Percentiles rank a stretch among this genome's conserved stretches.
Conservation (phyloP, 2,329 filamentous ascomycete genomes). For the Neonectria neomacrospora region DNA sequence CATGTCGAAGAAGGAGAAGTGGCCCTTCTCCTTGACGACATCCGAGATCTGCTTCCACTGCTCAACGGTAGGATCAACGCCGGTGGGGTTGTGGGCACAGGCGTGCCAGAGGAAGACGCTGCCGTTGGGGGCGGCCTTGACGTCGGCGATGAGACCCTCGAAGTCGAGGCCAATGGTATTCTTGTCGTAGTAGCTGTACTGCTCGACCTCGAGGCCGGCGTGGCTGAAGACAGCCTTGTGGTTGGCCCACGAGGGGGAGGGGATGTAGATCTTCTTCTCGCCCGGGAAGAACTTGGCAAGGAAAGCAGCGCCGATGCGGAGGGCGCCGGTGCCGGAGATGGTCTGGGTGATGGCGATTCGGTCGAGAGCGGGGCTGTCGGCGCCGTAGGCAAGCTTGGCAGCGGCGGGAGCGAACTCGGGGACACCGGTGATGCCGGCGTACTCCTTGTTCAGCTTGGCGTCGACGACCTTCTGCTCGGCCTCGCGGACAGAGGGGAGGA, state of each 20-base stretch:
- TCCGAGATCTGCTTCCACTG: constrained; percentile 94
- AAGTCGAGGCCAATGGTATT: constrained; percentile 98
- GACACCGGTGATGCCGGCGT: constrained; percentile 96
- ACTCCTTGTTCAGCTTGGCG: constrained; percentile 90
- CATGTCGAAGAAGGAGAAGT: constrained; percentile 99
- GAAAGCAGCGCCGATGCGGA: constrained; percentile 95
- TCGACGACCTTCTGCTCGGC: constrained; percentile 89
- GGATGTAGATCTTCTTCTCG: constrained; percentile 96
- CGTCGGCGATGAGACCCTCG: constrained; percentile 88
- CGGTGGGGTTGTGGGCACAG: constrained; percentile 97
- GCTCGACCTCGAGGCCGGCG: constrained; percentile 88
- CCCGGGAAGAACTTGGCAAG: constrained; percentile 90
- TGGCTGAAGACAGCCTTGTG: constrained; percentile 97
- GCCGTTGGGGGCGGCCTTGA: constrained; percentile 86
- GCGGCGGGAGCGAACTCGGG: constrained; percentile 94
- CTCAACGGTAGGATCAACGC: constrained; percentile 89
- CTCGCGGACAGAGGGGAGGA: constrained; percentile 89
- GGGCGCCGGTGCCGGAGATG: constrained; percentile 96
- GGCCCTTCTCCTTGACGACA: constrained; percentile 84
- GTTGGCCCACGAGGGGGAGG: constrained; percentile 97
- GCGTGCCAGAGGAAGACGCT: constrained; percentile 95
- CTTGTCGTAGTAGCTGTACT: constrained; percentile 99
- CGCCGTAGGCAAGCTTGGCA: constrained; percentile 89
- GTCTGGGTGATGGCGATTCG: constrained; percentile 94
- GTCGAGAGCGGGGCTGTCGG: constrained; percentile 78